Base-by-base conservation (phyloP, 306 rosid genomes). In the Glycine tomentella region DNA sequence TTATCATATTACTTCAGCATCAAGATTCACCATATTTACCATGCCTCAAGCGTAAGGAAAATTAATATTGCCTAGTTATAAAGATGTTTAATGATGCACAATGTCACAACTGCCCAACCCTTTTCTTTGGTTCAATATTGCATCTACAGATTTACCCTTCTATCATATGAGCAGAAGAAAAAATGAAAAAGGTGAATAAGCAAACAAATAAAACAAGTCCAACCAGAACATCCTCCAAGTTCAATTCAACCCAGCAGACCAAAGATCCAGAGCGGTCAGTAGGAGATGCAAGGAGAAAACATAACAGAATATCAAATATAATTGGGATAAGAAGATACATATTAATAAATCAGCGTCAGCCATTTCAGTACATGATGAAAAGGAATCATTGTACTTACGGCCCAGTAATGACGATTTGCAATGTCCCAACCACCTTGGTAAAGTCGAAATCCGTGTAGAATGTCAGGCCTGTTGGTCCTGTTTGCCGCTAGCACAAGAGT, bases 371-470 rank as follows among this genome's bases (percentile, higher is more conserved):
- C 46, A 36, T 44, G 36, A 66, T n/a, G 51, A 63, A 56, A 46
- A 74, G 16, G 63, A 71, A 65, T 38, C 36, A 8, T 77, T 58
- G 55, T 40, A 77, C 98, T 88, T 84, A 94, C 98, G 1, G 98
- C 96, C 98, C 98, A 94, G 83, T 94, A 94, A 82, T 94, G 90
- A 8, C 65, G 90, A 77, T 88, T 90, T 13, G 84, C 55, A 31
- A 94, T 90, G 86, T 94, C 97, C 98, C 98, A 94, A 69, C 98
- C 98, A 48, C 81, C 94, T 8, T 55, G 82, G 69, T 94, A 94
- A 68, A 71, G 88, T 72, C 77, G 84, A 62, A 94, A 88, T 13
- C 89, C 72, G 0, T 75, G 79, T 46, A 92, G 91, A 87, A 92
- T 78, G 84, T 94, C 98, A 3, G 97, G 96, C 66, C 98, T 90